Percentiles rank a stretch among this genome's conserved stretches.
Conservation (phyloP, 305 asterid species). For the Euphrasia arctica region DNA sequence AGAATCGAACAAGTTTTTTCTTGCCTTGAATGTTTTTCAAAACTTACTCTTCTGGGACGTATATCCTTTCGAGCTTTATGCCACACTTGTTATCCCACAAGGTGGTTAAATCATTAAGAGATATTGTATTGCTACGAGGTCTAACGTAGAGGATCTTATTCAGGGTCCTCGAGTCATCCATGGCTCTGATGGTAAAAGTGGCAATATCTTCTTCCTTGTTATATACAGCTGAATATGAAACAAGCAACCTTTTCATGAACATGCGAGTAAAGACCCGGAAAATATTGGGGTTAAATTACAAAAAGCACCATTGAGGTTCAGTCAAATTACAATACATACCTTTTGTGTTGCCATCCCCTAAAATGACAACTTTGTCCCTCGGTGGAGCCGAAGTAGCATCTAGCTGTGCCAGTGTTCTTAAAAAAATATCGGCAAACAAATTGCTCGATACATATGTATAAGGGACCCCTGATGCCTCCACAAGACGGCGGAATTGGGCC, state of each 20-base stretch:
- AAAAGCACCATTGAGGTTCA: background rate
- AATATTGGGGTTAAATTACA: background rate
- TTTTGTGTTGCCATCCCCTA: constrained; percentile 54
- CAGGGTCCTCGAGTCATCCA: constrained; percentile 54
- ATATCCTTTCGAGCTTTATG: constrained; percentile 39
- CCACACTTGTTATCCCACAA: constrained; percentile 55
- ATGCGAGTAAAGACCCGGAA: background rate
- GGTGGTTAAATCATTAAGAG: constrained; percentile 48
- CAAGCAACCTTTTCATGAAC: background rate
- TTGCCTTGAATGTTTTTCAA: constrained; percentile 44
- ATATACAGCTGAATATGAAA: constrained; percentile 37
- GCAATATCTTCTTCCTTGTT: constrained; percentile 56
- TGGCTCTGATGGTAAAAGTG: constrained; percentile 45
- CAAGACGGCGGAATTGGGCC: constrained; percentile 44
- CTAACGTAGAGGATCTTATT: constrained; percentile 52
- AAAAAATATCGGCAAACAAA: constrained; percentile 40
- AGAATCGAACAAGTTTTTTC: background rate
- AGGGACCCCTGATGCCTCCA: constrained; percentile 56
- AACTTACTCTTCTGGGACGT: constrained; percentile 45
- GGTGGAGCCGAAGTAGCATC: constrained; percentile 38
- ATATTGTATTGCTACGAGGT: constrained; percentile 44
- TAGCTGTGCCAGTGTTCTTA: constrained; percentile 39
- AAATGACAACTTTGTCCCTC: constrained; percentile 41
- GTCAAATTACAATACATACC: constrained; percentile 28
- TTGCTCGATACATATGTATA: constrained; percentile 44